Base-by-base conservation (phyloP, 2,329 filamentous ascomycete genomes). In the Tolypocladium endophyticum region DNA sequence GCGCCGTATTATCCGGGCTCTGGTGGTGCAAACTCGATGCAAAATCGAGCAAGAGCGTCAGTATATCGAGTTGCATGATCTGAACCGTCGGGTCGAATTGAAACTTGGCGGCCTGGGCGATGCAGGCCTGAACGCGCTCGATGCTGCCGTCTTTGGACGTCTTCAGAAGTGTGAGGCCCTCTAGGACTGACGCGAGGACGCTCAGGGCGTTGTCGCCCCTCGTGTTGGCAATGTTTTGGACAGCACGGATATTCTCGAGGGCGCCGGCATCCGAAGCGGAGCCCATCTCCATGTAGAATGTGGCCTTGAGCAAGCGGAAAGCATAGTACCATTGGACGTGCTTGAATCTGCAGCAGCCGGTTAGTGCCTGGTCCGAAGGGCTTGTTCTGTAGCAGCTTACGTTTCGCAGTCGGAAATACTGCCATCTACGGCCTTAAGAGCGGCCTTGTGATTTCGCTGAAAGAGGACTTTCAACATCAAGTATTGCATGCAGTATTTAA, bases 401-500 rank as follows among this genome's bases (percentile, higher is more conserved):
- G 85, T 82, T 70, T 87, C 82, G 36, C 86, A 85, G 66, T 91
- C 86, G 0, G 80, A 76, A 54, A 92, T 88, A 53, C 87, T 80
- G 33, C 81, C 80, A 67, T 92, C 89, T 20, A 90, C 75, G 0
- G 86, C 81, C 63, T 88, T 92, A 66, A 92, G 77, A 0, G 88
- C 87, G 1, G 88, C 88, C 66, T 88, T 89, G 58, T 83, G 83
- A 63, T 85, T 90, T 50, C 85, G 82, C 66, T 87, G 86, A 64
- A 87, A 89, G 60, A 90, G 76, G 1, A 89, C 81, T 64, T 88
- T 87, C 56, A 87, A 80, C 61, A 88, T 82, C 20, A 91, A 76
- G 69, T 90, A 89, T 64, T 90, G 84, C 81, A 91, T 90, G 62
- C 84, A 85, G 71, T 91, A 91, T 70, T 90, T 91, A 45, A 92